Percentiles rank a stretch among this genome's conserved stretches.
phyloP scores from a whole-genome alignment of 345 rosid species.

The Citrus australasica region DNA sequence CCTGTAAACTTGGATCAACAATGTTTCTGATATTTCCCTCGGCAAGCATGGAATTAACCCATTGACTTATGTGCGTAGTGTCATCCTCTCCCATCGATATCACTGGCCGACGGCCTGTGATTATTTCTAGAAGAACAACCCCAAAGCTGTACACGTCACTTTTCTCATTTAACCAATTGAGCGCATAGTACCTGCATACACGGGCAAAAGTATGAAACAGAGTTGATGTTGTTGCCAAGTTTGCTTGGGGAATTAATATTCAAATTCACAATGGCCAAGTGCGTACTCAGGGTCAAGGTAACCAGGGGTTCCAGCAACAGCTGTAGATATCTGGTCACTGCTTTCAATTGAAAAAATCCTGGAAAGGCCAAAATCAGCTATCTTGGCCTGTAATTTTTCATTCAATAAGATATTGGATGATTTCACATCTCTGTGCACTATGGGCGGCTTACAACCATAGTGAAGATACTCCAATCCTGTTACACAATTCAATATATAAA shows the following conservation, averaged over 20 bases:
- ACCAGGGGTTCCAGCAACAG: slow-evolving; percentile 51
- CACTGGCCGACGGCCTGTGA: slow-evolving; percentile 26
- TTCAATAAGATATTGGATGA: slow-evolving; percentile 32
- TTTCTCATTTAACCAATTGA: slow-evolving; percentile 14
- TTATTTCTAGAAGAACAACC: slow-evolving; percentile 23
- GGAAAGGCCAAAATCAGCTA: slow-evolving; percentile 50
- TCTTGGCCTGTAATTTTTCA: slow-evolving; percentile 20
- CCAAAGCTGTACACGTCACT: slow-evolving; percentile 38
- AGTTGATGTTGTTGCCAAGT: no score
- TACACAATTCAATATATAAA: no score
- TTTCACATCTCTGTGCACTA: slow-evolving; percentile 57
- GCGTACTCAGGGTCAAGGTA: slow-evolving; percentile 30
- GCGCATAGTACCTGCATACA: slow-evolving; percentile 11
- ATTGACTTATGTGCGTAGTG: slow-evolving; percentile 27
- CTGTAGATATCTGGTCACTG: slow-evolving; percentile 11
- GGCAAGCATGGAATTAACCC: slow-evolving; percentile 27
- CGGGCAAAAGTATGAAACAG: not conserved
- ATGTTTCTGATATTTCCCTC: slow-evolving; percentile 37
- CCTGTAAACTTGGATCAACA: slow-evolving; percentile 36
- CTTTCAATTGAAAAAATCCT: slow-evolving; percentile 28
- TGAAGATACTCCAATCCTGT: slow-evolving; percentile 37
- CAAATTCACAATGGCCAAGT: not conserved
- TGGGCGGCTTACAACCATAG: slow-evolving; percentile 9
- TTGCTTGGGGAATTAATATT: no score
- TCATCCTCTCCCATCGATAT: not conserved